phyloP scores from a whole-genome alignment of 176 grass and related monocot species.

The Musa schizocarpa region DNA sequence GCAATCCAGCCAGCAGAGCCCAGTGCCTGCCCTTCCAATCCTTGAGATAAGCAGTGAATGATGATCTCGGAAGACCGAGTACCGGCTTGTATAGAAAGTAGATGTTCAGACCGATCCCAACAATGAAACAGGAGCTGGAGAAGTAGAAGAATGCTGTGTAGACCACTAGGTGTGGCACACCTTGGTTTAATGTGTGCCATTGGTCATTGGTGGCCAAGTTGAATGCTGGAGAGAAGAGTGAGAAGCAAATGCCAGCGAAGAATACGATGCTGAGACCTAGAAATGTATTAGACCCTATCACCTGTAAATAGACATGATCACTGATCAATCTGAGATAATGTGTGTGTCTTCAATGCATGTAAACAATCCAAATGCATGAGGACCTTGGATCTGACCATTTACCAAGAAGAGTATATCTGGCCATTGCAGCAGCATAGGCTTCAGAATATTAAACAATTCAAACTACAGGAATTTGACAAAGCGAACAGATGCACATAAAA shows the following conservation, averaged over 20 bases:
- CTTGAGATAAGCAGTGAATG: conserved; percentile 62
- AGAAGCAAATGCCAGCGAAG: conserved; percentile 79
- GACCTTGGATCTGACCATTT: no score
- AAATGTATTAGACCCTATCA: conserved; percentile 41
- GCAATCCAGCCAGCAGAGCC: conserved; percentile 72
- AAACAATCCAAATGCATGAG: no score
- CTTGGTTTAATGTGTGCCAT: conserved; percentile 62
- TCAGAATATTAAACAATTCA: no score
- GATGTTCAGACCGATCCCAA: conserved; percentile 70
- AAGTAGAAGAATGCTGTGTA: conserved; percentile 99
- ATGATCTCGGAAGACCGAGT: conserved; percentile 64
- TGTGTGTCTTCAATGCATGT: no score
- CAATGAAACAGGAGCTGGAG: conserved; percentile 70
- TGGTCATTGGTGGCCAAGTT: conserved; percentile 95
- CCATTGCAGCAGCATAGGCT: no score
- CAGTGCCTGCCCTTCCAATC: conserved; percentile 93
- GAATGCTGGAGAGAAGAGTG: conserved; percentile 90
- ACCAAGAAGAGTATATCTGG: no score
- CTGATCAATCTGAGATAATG: background rate
- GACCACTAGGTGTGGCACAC: conserved; percentile 71
- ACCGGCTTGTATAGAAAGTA: conserved; percentile 80
- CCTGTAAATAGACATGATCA: background rate
- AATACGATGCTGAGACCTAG: conserved; percentile 85
- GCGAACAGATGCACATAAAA: no score
- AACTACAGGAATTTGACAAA: no score